Percentiles rank a stretch among this genome's conserved stretches.
Conservation (phyloP, 2,329 filamentous ascomycete species). For the Trichoderma endophyticum region DNA sequence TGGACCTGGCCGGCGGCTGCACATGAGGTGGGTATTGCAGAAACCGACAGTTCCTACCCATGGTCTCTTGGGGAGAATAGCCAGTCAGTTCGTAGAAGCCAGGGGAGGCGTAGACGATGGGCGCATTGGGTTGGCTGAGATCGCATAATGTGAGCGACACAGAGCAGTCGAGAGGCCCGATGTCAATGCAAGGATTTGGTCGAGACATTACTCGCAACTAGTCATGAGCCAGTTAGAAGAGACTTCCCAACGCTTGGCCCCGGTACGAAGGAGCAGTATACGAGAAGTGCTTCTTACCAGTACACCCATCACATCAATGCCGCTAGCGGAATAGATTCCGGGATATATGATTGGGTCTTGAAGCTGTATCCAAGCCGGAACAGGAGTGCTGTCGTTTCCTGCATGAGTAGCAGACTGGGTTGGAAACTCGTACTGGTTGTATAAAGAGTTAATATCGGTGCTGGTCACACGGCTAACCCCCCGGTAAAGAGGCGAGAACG, state of each 20-base stretch:
- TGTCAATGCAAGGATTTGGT: constrained; percentile 70
- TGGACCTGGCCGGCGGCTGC: neutral
- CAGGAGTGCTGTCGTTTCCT: neutral
- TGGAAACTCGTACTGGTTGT: constrained; percentile 23
- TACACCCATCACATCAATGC: constrained; percentile 54
- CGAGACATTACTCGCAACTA: constrained; percentile 64
- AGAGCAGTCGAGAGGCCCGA: constrained; percentile 79
- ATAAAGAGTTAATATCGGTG: neutral
- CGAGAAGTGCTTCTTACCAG: constrained; percentile 41
- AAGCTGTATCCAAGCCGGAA: constrained; percentile 26
- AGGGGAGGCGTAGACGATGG: constrained; percentile 82
- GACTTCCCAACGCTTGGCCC: neutral
- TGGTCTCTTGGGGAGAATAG: constrained; percentile 69
- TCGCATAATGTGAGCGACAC: constrained; percentile 83
- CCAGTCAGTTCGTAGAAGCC: constrained; percentile 77
- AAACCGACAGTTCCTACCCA: constrained; percentile 81
- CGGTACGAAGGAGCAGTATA: neutral
- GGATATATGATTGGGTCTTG: constrained; percentile 53
- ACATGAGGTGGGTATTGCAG: constrained; percentile 69
- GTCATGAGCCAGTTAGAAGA: neutral
- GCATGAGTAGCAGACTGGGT: neutral
- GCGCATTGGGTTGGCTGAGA: constrained; percentile 66
- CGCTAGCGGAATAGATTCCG: constrained; percentile 53
- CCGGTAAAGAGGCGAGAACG: constrained; percentile 14
- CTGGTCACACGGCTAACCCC: neutral